Conservation (phyloP, 2,329 filamentous ascomycete genomes). For the Pleomassaria siparia region DNA sequence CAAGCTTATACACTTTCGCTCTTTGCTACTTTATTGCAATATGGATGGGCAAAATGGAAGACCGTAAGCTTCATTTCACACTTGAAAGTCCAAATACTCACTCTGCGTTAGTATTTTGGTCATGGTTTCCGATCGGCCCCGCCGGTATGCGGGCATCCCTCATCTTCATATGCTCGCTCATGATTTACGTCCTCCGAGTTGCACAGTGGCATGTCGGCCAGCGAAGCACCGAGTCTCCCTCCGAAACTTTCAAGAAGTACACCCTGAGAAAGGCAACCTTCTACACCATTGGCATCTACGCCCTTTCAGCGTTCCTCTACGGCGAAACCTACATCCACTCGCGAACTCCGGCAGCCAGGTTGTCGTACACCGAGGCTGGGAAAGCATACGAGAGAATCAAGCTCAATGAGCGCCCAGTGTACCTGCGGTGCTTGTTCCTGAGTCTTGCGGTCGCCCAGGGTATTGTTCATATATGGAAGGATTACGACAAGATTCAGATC, state of each 20-base stretch:
- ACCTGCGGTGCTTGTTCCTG: slow-evolving; percentile 71
- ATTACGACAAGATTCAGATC: slow-evolving; percentile 69
- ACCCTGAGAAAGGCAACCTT: slow-evolving; percentile 62
- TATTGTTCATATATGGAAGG: slow-evolving; percentile 67
- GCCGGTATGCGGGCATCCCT: slow-evolving; percentile 73
- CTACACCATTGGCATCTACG: slow-evolving; percentile 75
- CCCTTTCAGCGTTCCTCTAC: slow-evolving; percentile 76
- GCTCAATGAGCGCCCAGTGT: slow-evolving; percentile 85
- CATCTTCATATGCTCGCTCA: slow-evolving; percentile 74
- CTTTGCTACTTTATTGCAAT: slow-evolving; percentile 75
- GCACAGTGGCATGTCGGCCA: slow-evolving; percentile 69
- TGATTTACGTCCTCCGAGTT: slow-evolving; percentile 82
- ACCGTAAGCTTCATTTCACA: slow-evolving; percentile 36
- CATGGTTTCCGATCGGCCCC: slow-evolving; percentile 79
- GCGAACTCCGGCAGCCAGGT: slow-evolving; percentile 58
- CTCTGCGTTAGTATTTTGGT: slow-evolving; percentile 68
- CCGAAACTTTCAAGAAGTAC: slow-evolving; percentile 63
- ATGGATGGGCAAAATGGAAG: slow-evolving; percentile 65
- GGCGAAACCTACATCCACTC: slow-evolving; percentile 80
- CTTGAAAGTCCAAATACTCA: slow-evolving; percentile 13
- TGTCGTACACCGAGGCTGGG: slow-evolving; percentile 72
- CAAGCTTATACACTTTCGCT: slow-evolving; percentile 67
- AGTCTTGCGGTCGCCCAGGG: slow-evolving; percentile 71
- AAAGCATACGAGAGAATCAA: slow-evolving; percentile 68
- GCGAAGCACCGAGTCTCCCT: slow-evolving; percentile 68